Conservation (phyloP, 352 stramenopile genomes). For the Phytophthora foliorum region DNA sequence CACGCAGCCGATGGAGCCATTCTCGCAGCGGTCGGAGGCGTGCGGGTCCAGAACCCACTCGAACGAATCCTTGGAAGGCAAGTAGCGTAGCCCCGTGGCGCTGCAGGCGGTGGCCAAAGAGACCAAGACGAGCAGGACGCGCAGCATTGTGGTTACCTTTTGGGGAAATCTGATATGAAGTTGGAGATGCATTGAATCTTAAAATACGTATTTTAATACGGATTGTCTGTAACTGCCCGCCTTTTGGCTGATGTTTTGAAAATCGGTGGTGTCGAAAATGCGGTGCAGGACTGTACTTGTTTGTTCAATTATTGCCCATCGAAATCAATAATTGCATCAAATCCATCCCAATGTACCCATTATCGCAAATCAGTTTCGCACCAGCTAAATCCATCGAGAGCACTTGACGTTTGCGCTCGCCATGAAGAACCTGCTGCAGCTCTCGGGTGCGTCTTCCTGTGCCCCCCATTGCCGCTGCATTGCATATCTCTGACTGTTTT, state of each 20-base stretch:
- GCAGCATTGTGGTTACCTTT: conserved; percentile 3
- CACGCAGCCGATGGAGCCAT: conserved; percentile 40
- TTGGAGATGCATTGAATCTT: too few relatives aligned
- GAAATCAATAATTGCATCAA: background rate
- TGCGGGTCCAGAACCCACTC: conserved; percentile 55
- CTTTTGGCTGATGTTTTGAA: too few relatives aligned
- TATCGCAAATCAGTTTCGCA: conserved; percentile 13
- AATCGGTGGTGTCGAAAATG: too few relatives aligned
- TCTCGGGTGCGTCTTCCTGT: conserved; percentile 42
- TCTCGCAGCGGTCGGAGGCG: conserved; percentile 46
- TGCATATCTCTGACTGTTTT: conserved; percentile 8
- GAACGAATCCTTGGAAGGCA: conserved; percentile 35
- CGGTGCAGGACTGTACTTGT: too few relatives aligned
- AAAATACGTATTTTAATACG: too few relatives aligned
- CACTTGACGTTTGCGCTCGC: background rate
- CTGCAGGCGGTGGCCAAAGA: background rate
- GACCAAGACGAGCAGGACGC: conserved; percentile 17
- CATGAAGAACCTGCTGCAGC: conserved; percentile 59
- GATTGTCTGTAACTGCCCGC: too few relatives aligned
- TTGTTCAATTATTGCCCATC: too few relatives aligned
- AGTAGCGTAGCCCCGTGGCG: conserved; percentile 3
- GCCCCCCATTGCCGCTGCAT: background rate
- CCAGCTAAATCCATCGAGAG: conserved; percentile 1
- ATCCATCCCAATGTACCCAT: background rate
- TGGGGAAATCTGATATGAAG: background rate